Base-by-base conservation (phyloP, 441 rosid genomes). In the Rhodomyrtus psidioides region DNA sequence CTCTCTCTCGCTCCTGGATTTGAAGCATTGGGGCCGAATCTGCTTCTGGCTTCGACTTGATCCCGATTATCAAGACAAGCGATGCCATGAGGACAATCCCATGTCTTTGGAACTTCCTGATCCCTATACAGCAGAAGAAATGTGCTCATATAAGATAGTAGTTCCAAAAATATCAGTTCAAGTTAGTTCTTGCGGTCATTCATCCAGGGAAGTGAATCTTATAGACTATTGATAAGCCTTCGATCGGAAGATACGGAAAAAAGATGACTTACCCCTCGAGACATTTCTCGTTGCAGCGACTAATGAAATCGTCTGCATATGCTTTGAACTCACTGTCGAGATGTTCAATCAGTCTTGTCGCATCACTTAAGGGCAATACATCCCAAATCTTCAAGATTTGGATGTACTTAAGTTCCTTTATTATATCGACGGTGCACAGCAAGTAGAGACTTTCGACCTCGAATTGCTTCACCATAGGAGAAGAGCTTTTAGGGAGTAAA, bases 351-450 rank as follows among this genome's bases (percentile, higher is more conserved):
- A 87, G 82, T 55, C 74, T 76, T 51, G 85, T 86, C 10, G 86
- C 55, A 56, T 87, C 89, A 24, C 42, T 85, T 55, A 54, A 65
- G 83, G 91, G 88, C 86, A 93, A 28, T 23, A 92, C 59, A 23
- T 92, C 91, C 94, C 93, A 93, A 12, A 89, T 85, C 90, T 86
- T 93, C 34, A 91, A 49, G 49, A 91, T 84, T 85, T 92, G 94
- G 51, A 86, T 53, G 54, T 87, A 51, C 42, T 54, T 53, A 0
- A 51, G 24, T 42, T 87, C 91, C 85, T 84, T 70, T 7, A 84
- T 8, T 6, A 87, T 87, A 46, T 92, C 92, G 44, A 91, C 53
- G 24, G 88, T 85, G 88, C 92, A 91, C 28, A 91, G 24, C 26
- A 92, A 82, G 26, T 90, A 83, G 9, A 16, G 81, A 74, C 58